A percentile compares a stretch with the other conserved stretches of the same genome.
These are phyloP conservation scores for Skeletonema menzelii DNA, from an alignment of 108 stramenopile genomes.

Conservation along the genomic window DNA sequence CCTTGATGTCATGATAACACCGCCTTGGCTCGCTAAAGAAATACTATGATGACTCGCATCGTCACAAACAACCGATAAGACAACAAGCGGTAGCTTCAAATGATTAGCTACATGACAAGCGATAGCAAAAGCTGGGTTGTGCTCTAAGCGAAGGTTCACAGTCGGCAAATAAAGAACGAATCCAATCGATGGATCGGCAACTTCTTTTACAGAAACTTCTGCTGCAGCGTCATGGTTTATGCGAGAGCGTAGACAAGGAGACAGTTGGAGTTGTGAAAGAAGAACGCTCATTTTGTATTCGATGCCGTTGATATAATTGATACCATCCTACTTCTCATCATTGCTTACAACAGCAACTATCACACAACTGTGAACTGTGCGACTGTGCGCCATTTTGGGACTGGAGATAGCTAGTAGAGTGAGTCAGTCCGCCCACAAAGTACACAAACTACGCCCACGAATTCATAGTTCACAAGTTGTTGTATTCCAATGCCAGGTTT, in stretches of 20 bases:
- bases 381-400: no score
- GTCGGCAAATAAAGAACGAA: conserved; percentile 71
- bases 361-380: no score
- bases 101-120: conserved; percentile 58
- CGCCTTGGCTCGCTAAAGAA: not conserved
- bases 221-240: not conserved
- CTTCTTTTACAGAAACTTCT: not conserved
- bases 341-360: no score
- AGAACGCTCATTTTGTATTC: not conserved
- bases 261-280: not conserved
- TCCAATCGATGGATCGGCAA: not conserved
- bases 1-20: conserved; percentile 51
- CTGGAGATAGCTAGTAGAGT: no score
- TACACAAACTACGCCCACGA: no score
- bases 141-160: conserved; percentile 51
- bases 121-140: conserved; percentile 71
- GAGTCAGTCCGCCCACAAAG: no score
- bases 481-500: no score
- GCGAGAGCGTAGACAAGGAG: not conserved
- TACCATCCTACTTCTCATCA: no score
- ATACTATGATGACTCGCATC: conserved; percentile 23
- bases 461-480: no score
- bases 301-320: no score
- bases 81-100: conserved; percentile 39
- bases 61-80: conserved; percentile 52